These are phyloP conservation scores for Hypoxylon perforatum DNA, from an alignment of 495 filamentous ascomycete species.

Conservation along the genomic window DNA sequence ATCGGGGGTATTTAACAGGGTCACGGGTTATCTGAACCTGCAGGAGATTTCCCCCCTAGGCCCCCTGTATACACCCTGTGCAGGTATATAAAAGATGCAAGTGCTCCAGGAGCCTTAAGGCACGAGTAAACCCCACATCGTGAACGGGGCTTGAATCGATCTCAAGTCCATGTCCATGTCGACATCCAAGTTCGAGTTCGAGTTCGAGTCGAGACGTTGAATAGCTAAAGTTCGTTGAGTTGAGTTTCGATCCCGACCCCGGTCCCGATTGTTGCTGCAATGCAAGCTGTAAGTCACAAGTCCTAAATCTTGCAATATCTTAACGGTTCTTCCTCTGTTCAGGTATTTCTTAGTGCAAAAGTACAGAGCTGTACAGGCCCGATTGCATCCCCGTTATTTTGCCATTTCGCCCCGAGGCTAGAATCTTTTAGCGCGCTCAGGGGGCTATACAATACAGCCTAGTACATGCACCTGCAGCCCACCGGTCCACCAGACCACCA, in stretches of 20 bases:
- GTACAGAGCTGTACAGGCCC: slow-evolving; percentile 17
- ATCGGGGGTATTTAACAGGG: slow-evolving; percentile 19
- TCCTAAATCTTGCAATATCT: too few species aligned
- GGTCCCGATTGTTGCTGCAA: too few species aligned
- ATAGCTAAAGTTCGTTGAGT: too few species aligned
- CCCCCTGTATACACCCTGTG: neutral
- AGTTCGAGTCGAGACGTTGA: too few species aligned
- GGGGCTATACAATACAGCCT: slow-evolving; percentile 9
- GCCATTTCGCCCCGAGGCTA: slow-evolving; percentile 20
- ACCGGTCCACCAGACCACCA: too few species aligned
- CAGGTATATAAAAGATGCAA: slow-evolving; percentile 16
- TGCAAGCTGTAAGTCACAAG: too few species aligned
- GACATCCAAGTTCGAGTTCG: too few species aligned
- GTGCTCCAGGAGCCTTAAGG: slow-evolving; percentile 29
- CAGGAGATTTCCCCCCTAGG: slow-evolving; percentile 1
- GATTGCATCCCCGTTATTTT: slow-evolving; percentile 21
- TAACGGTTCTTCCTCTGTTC: too few species aligned
- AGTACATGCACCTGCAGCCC: neutral
- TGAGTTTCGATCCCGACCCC: too few species aligned
- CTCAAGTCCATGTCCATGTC: neutral
- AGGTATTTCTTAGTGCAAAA: neutral
- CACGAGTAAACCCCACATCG: slow-evolving; percentile 20
- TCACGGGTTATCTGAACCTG: slow-evolving; percentile 33
- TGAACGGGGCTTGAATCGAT: neutral
- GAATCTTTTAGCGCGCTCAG: slow-evolving; percentile 29